A percentile compares a stretch with the other conserved stretches of the same genome.
These are phyloP conservation scores for Neonectria coccinea DNA, from an alignment of 2,329 filamentous ascomycete species.

Conservation along the genomic window DNA sequence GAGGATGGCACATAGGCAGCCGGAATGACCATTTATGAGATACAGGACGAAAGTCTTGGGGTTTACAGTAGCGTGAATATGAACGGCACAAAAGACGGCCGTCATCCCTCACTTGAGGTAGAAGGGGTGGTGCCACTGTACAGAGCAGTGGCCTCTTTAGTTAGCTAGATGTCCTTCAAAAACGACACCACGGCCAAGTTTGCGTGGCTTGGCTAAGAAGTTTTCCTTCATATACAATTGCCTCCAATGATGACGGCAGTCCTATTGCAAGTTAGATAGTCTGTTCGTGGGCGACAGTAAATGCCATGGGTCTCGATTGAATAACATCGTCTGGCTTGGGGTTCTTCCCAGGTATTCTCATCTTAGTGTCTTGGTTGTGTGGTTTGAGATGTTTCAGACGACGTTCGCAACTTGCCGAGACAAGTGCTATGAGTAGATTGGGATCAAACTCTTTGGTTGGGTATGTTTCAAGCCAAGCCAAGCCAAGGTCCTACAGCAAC, in stretches of 20 bases:
- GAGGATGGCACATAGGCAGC: conserved; percentile 48
- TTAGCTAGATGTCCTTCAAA: conserved; percentile 54
- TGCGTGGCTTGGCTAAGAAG: conserved; percentile 47
- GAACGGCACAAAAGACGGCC: conserved; percentile 48
- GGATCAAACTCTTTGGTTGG: background rate
- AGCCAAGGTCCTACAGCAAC: background rate
- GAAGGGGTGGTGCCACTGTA: conserved; percentile 50
- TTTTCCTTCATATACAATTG: conserved; percentile 20
- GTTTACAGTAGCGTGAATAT: conserved; percentile 53
- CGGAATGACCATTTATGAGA: conserved; percentile 55
- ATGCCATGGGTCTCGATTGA: background rate
- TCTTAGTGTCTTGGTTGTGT: background rate
- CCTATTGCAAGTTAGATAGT: background rate
- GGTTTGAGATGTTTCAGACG: background rate
- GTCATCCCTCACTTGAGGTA: conserved; percentile 48
- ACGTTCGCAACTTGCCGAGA: background rate
- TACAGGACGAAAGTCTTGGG: conserved; percentile 48
- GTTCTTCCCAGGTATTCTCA: background rate
- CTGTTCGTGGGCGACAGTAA: background rate
- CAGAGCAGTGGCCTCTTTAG: conserved; percentile 46
- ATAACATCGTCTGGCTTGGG: background rate
- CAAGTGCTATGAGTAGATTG: background rate
- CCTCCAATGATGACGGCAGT: background rate
- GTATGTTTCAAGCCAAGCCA: too few relatives aligned
- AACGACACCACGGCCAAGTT: conserved; percentile 45